Base-by-base conservation (phyloP, 164 flowering plant species). In the Stephania japonica region DNA sequence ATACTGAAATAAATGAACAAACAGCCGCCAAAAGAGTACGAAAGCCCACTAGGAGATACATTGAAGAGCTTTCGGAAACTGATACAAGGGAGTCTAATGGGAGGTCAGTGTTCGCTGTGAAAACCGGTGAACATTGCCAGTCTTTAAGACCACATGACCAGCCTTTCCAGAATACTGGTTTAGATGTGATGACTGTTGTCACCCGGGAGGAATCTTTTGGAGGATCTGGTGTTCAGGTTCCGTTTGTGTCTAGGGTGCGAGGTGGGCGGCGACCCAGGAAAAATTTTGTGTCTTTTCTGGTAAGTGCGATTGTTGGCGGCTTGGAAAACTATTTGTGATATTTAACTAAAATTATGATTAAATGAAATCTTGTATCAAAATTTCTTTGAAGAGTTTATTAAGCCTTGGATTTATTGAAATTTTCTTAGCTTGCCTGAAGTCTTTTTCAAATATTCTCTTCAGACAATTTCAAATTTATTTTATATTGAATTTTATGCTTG, bases 191-290 rank as follows among this genome's bases (percentile, higher is more conserved):
- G 80, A 75, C 79, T 64, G 42, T 84, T 68, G 79, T 86, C 68
- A 86, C 87, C 7, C 80, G 97, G 81, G 73, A 82, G 76, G 97
- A 88, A 72, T 87, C 96, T 70, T 77, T 93, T 78, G 98, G 95
- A 72, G 97, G 97, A 71, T 85, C 89, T 72, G 91, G 92, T 41
- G 80, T 95, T 80, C 91, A 85, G 70, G 83, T 93, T 78, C 99
- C 99, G 18, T 88, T 78, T 85, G 95, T 88, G 82, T 89, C 86
- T 65, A 81, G 97, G 70, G 72, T 87, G 67, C 83, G 94, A 77
- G 88, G 99, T 84, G 85, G 98, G 73, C 97, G 98, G 73, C 97
- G 99, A 42, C 98, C 99, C 7, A 85, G 99, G 80, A 82, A 90
- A 84, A 85, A 90, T 73, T 77, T 84, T 38, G 80, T 84, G 85